Percentiles rank a stretch among this genome's conserved stretches.
phyloP scores from a whole-genome alignment of 345 rosid species.

The Aquilaria sinensis region DNA sequence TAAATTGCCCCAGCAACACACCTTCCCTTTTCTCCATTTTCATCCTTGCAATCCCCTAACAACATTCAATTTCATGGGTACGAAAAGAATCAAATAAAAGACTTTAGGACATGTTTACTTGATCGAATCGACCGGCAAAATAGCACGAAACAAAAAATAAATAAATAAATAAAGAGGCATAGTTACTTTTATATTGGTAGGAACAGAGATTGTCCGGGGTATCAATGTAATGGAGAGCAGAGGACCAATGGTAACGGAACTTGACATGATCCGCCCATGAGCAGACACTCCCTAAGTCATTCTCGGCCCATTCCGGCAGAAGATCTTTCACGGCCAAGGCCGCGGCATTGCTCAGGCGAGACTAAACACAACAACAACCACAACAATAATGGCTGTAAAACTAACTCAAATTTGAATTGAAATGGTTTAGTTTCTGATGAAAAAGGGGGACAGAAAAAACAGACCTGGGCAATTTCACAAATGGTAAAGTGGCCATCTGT shows the following conservation, averaged over 20 bases:
- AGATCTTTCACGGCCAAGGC: conserved; percentile 46
- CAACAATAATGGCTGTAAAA: neutral
- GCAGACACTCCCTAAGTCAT: conserved; percentile 59
- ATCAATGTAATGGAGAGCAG: conserved; percentile 64
- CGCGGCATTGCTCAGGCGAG: conserved; percentile 53
- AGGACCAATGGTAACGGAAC: conserved; percentile 68
- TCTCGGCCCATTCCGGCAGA: conserved; percentile 49
- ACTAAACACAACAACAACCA: conserved; percentile 22
- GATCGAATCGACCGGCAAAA: too few relatives aligned
- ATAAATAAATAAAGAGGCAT: neutral
- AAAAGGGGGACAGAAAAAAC: neutral
- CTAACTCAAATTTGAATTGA: neutral
- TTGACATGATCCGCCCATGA: conserved; percentile 70
- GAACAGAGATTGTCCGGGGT: conserved; percentile 62
- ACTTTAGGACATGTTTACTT: too few relatives aligned
- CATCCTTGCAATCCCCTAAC: conserved; percentile 88
- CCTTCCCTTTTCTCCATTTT: conserved; percentile 46
- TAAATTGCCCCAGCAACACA: conserved; percentile 90
- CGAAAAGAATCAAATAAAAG: neutral
- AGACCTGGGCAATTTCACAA: conserved; percentile 77
- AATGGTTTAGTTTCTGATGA: neutral
- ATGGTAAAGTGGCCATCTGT: conserved; percentile 57
- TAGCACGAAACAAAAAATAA: too few relatives aligned
- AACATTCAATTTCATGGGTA: neutral
- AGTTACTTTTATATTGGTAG: conserved; percentile 52